These are phyloP conservation scores for Starmerella powellii DNA, from an alignment of 805 yeast species.

Conservation along the genomic window DNA sequence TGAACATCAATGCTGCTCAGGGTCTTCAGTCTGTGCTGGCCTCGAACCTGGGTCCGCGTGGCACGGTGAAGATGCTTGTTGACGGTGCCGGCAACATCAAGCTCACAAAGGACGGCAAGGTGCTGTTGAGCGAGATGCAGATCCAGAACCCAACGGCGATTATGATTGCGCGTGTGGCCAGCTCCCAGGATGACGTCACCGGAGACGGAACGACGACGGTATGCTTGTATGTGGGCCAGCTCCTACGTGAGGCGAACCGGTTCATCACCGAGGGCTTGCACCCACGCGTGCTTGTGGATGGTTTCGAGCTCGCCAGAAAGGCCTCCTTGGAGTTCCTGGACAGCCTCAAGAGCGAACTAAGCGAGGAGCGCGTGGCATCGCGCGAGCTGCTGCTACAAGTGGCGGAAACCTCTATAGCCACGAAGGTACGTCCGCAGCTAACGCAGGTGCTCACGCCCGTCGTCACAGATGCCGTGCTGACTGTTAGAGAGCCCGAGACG, in stretches of 20 bases:
- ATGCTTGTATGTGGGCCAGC: constrained; percentile 84
- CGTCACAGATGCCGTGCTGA: constrained; percentile 89
- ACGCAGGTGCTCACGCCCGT: constrained; percentile 79
- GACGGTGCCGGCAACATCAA: constrained; percentile 95
- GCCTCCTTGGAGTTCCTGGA: constrained; percentile 61
- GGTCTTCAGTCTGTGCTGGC: constrained; percentile 88
- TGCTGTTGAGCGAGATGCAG: constrained; percentile 88
- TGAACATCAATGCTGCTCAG: constrained; percentile 90
- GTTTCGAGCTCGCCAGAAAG: constrained; percentile 80
- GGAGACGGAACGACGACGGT: constrained; percentile 99
- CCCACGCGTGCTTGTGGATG: constrained; percentile 88
- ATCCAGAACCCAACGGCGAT: constrained; percentile 85
- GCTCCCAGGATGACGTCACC: constrained; percentile 98
- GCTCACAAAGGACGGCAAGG: constrained; percentile 94
- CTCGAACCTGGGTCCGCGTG: constrained; percentile 91
- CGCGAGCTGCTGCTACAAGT: constrained; percentile 84
- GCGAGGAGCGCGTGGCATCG: constrained; percentile 35
- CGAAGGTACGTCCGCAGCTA: constrained; percentile 70
- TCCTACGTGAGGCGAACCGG: constrained; percentile 87
- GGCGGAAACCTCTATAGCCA: constrained; percentile 76
- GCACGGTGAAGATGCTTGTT: constrained; percentile 89
- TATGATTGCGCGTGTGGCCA: constrained; percentile 87
- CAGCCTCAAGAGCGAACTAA: constrained; percentile 43
- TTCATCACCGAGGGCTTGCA: constrained; percentile 88
- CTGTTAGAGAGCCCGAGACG: constrained; percentile 42